Evolutionary conservation across 805 yeast genomes (phyloP), one percentile per base, ranked within the genome.

Genomic region (Peterozyma toletana): DNA sequence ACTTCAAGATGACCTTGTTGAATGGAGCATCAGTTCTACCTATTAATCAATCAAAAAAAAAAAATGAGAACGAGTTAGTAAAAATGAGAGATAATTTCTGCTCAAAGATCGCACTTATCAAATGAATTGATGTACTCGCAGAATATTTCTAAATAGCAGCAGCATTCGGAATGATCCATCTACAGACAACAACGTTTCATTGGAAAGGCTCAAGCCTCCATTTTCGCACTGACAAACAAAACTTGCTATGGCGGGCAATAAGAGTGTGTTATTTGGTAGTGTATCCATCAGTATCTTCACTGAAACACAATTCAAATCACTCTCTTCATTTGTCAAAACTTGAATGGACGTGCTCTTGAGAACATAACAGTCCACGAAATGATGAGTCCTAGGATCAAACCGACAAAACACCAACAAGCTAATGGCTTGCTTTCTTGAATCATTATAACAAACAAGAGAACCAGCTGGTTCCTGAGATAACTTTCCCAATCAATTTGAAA

Each of bases 11-110:
- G 63, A 90, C 88, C 83, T 86, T 88, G 96, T 93, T 93, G 95
- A 93, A 93, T 68, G 90, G 83, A 74, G 96, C 88, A 72, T 90
- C 97, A 65, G 98, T 91, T 79, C 99, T 96, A 80, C 96, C 96
- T 77, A 59, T 46, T 50, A 40, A 44, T 48, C 27, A 4, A 21
- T 21, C n/a, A n/a, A 21, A 21, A 52, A 45, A 50, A 36, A 46
- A 33, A 35, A 44, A 46, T 50, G 42, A 45, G n/a, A 44, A 37
- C 14, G 29, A 51, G 77, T 71, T 53, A 54, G 58, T 56, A 58
- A 42, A n/a, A 17, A 13, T 16, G 11, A n/a, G 14, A 39, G 31
- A 33, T 36, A 11, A 36, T 55, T 57, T 72, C 78, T 74, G 80
- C 80, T 74, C 79, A 67, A 66, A 66, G 53, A 53, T 59, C 68